phyloP scores from a whole-genome alignment of 2,329 filamentous ascomycete genomes.

The Pseudophaeomoniella oleicola region DNA sequence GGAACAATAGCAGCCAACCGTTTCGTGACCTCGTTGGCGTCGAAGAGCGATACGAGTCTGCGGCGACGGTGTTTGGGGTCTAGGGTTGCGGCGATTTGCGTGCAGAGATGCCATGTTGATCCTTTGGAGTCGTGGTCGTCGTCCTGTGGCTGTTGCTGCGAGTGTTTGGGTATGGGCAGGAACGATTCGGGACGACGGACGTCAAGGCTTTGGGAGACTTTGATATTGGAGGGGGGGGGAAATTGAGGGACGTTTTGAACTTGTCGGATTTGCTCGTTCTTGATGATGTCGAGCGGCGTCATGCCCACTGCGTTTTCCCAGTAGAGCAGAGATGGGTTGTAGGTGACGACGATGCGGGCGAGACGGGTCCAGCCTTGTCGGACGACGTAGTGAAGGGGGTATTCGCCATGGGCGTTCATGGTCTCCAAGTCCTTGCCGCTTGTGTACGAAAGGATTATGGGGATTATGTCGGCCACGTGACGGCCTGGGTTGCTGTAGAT shows the following conservation, averaged over 20 bases:
- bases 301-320: constrained; percentile 64
- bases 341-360: constrained; percentile 44
- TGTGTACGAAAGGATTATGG: constrained; percentile 39
- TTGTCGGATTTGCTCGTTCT: constrained; percentile 29
- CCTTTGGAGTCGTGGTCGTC: background rate
- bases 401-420: constrained; percentile 28
- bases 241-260: background rate
- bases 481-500: constrained; percentile 19
- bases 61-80: constrained; percentile 5
- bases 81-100: background rate
- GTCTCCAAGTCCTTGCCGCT: constrained; percentile 35
- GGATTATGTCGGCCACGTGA: constrained; percentile 27
- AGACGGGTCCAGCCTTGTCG: constrained; percentile 25
- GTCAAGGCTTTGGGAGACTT: background rate
- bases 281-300: constrained; percentile 55
- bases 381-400: constrained; percentile 24
- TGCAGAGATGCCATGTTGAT: constrained; percentile 4
- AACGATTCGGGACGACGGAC: background rate
- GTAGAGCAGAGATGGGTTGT: constrained; percentile 44
- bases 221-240: background rate
- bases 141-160: no score
- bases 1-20: constrained; percentile 22
- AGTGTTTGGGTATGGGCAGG: no score
- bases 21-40: constrained; percentile 48
- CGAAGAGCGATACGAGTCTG: constrained; percentile 39